Evolutionary conservation across 2,329 filamentous ascomycete species (phyloP).

Genomic region (Paraphaeosphaeria minitans): DNA sequence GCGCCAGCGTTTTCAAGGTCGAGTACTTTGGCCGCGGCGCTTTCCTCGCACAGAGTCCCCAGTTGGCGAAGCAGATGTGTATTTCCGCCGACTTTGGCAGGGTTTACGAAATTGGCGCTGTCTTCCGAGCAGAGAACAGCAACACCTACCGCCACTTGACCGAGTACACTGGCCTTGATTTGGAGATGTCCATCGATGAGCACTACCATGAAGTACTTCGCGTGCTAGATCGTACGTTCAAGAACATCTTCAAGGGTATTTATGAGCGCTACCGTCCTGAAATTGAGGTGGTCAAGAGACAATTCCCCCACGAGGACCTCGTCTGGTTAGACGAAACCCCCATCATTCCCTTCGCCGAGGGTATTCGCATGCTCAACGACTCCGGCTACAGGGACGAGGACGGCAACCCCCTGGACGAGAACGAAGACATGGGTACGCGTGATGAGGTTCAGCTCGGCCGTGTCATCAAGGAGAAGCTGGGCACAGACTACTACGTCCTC

Average conservation of each 20-base stretch:
- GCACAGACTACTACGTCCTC: conserved; percentile 90
- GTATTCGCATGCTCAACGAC: conserved; percentile 77
- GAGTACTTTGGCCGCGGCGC: conserved; percentile 89
- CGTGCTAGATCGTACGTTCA: conserved; percentile 79
- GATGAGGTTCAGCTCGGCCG: conserved; percentile 87
- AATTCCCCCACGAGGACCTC: conserved; percentile 85
- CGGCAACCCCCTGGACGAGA: conserved; percentile 69
- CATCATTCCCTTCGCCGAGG: conserved; percentile 78
- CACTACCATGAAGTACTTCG: conserved; percentile 88
- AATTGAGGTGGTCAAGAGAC: conserved; percentile 77
- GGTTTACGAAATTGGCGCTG: conserved; percentile 87
- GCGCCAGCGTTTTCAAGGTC: conserved; percentile 87
- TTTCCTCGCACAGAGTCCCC: conserved; percentile 89
- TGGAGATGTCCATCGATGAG: conserved; percentile 89
- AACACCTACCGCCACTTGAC: conserved; percentile 95
- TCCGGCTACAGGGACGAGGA: conserved; percentile 79
- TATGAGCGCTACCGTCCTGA: conserved; percentile 73
- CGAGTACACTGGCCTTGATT: conserved; percentile 89
- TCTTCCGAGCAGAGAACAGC: conserved; percentile 93
- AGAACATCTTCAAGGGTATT: conserved; percentile 74
- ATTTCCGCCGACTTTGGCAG: conserved; percentile 87
- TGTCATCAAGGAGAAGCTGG: conserved; percentile 82
- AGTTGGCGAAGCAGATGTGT: conserved; percentile 90
- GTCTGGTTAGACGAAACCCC: conserved; percentile 87
- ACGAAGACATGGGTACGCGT: conserved; percentile 82